Base-by-base conservation (phyloP, 2,329 filamentous ascomycete genomes). In the Sordariomycetes sp. region DNA sequence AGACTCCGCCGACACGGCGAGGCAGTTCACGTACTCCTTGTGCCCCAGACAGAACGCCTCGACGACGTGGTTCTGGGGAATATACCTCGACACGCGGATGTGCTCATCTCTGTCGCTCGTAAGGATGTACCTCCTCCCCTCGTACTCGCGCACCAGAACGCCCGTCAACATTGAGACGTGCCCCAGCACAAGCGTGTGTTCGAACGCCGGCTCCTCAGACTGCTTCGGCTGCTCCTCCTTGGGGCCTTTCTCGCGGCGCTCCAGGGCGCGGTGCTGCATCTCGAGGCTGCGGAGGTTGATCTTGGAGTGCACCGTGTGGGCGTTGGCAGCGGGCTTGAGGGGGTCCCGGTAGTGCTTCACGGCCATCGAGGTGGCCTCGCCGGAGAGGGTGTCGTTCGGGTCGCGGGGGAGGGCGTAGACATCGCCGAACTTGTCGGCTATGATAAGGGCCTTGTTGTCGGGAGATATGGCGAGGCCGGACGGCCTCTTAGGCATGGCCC, bases 161-260 rank as follows among this genome's bases (percentile, higher is more conserved):
- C 89, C 85, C 1, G 91, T 96, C 54, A 99, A 81, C 82, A 97
- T 88, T 1, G 92, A 96, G 15, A 99, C 94, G 70, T 99, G 94
- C 13, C 94, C 94, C 0, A 99, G 81, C 8, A 96, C 75, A 1
- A 96, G 76, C 42, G 85, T 81, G 63, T 90, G 82, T 63, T 90
- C 85, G 66, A 95, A 95, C 28, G 74, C 64, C 13, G 76, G 70
- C 42, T 66, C 68, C 32, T 73, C 71, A 15, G 65, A 57, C 28
- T 32, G 28, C 59, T 70, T 69, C 15, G 64, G 62, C 2, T 63
- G 60, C 3, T 65, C 60, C 10, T 65, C 65, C 20, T 59, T 60
- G 61, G 58, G 42, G 34, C 65, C 65, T 56, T 68, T 62, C 17
- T 67, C 55, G 20, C 61, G 56, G 45, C 66, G 65, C 54, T 72